Evolutionary conservation across 805 yeast genomes (phyloP).

Genomic region (Kazachstania taianensis): DNA sequence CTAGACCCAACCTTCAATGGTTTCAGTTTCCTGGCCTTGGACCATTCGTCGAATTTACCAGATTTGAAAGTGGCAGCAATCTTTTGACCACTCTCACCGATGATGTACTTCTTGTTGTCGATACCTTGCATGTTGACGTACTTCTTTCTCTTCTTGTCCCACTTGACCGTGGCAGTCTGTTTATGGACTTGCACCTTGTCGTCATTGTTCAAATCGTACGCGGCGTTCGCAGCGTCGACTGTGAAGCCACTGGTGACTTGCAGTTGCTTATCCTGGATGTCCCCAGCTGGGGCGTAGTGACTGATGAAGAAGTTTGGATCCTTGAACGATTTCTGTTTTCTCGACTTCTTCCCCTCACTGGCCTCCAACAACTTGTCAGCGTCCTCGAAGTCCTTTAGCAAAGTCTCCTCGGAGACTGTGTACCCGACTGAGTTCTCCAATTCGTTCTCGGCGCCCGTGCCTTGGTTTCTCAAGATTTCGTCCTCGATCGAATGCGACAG

Average conservation of each 20-base stretch:
- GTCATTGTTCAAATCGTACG: conserved; percentile 80
- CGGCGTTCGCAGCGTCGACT: conserved; percentile 73
- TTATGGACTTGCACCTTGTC: conserved; percentile 56
- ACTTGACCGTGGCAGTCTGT: conserved; percentile 59
- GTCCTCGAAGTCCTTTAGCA: conserved; percentile 33
- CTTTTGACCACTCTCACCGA: conserved; percentile 88
- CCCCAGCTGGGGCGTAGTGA: conserved; percentile 77
- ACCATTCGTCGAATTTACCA: conserved; percentile 92
- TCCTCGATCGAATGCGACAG: conserved; percentile 63
- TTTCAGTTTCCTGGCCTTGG: conserved; percentile 51
- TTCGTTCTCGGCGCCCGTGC: conserved; percentile 8
- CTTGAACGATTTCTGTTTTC: conserved; percentile 45
- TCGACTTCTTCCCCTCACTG: conserved; percentile 19
- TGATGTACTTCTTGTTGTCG: conserved; percentile 70
- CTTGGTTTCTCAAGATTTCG: conserved; percentile 50
- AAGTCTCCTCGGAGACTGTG: conserved; percentile 33
- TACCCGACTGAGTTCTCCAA: no score
- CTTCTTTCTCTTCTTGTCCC: conserved; percentile 92
- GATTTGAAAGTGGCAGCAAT: conserved; percentile 86
- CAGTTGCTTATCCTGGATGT: conserved; percentile 73
- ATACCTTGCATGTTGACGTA: conserved; percentile 72
- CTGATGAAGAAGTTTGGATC: conserved; percentile 77
- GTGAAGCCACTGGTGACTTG: conserved; percentile 54
- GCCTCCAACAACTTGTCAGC: conserved; percentile 29
- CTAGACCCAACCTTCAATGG: conserved; percentile 46